A percentile compares a stretch with the other conserved stretches of the same genome.
These are phyloP conservation scores for Drechslera avenae DNA, from an alignment of 2,329 filamentous ascomycete species.

Conservation along the genomic window DNA sequence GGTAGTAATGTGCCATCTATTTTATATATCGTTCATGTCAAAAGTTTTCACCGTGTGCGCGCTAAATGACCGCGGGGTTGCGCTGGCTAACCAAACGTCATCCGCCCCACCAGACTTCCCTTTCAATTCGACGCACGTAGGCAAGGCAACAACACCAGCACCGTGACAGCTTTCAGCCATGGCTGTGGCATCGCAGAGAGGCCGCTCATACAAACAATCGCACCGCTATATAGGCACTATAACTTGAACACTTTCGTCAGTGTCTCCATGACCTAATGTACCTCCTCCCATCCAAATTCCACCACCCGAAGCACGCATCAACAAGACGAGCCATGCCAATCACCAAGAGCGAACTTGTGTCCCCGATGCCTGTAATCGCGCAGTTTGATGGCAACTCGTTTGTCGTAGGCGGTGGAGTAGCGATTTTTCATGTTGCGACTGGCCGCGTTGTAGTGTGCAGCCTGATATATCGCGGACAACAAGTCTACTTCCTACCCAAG, in stretches of 20 bases:
- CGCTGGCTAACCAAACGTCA: background rate
- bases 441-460: conserved; percentile 56
- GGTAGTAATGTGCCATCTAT: background rate
- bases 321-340: conserved; percentile 12
- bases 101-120: conserved; percentile 11
- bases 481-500: conserved; percentile 57
- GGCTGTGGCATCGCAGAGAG: background rate
- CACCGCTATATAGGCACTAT: background rate
- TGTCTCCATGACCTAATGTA: background rate
- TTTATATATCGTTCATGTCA: background rate
- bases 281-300: background rate
- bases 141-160: conserved; percentile 8
- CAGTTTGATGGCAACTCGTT: conserved; percentile 39
- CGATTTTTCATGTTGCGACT: conserved; percentile 57
- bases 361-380: conserved; percentile 24
- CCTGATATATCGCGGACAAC: conserved; percentile 39
- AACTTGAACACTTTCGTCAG: background rate
- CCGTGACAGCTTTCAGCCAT: conserved; percentile 3
- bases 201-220: too few relatives aligned
- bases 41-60: background rate
- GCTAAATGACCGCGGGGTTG: conserved; percentile 3
- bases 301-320: background rate
- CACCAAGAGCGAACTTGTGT: conserved; percentile 2
- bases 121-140: conserved; percentile 5
- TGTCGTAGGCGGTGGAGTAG: conserved; percentile 49